Evolutionary conservation across 257 asterid species (phyloP).

Genomic region (Capsicum rhomboideum): DNA sequence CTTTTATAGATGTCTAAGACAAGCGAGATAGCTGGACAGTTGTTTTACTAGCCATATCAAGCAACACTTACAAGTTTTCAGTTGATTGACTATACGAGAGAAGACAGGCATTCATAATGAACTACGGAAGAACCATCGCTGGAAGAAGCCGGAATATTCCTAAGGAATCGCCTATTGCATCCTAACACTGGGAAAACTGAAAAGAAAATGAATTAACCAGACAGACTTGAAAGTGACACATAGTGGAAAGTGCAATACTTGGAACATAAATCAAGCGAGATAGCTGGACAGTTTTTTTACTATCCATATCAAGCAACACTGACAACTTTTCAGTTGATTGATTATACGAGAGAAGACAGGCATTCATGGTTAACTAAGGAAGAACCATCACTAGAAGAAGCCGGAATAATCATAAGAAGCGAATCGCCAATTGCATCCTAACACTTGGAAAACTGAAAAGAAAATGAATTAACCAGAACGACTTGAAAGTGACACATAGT

Average conservation of each 20-base stretch:
- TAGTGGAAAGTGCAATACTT: neutral
- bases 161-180: neutral
- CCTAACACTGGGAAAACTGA: neutral
- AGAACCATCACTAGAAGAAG: neutral
- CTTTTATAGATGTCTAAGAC: neutral
- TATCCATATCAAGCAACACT: neutral
- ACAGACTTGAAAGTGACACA: neutral
- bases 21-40: neutral
- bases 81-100: neutral
- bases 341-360: neutral
- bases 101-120: neutral
- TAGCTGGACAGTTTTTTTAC: neutral
- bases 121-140: neutral
- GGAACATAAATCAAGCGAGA: neutral
- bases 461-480: neutral
- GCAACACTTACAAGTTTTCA: neutral
- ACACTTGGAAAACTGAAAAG: neutral
- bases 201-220: neutral
- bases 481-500: neutral
- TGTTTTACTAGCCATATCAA: neutral
- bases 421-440: neutral
- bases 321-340: neutral
- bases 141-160: neutral
- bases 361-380: neutral
- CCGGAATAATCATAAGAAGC: neutral